Conservation (phyloP, 805 yeast genomes). For the Ogataea allantospora region DNA sequence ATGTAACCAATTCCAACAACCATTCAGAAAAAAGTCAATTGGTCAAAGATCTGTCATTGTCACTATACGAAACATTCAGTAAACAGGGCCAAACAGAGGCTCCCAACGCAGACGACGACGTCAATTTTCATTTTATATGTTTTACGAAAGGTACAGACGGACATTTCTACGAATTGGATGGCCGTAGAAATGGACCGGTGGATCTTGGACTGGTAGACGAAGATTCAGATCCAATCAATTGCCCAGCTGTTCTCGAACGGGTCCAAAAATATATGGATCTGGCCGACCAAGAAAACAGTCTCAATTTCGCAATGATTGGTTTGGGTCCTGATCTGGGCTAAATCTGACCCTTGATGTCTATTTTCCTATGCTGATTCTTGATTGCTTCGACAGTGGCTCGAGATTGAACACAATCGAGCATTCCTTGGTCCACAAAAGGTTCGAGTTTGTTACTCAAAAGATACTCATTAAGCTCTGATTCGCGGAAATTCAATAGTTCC, state of each 20-base stretch:
- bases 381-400: conserved; percentile 23
- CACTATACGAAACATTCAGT: conserved; percentile 44
- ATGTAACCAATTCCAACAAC: conserved; percentile 22
- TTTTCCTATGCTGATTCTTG: conserved; percentile 44
- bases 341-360: conserved; percentile 90
- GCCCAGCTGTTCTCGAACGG: conserved; percentile 47
- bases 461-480: conserved; percentile 42
- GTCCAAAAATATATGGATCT: conserved; percentile 66
- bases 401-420: conserved; percentile 30
- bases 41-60: conserved; percentile 25
- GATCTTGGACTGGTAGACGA: conserved; percentile 46
- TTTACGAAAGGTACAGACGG: conserved; percentile 55
- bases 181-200: conserved; percentile 76
- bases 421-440: conserved; percentile 26
- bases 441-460: conserved; percentile 40
- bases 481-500: conserved; percentile 26
- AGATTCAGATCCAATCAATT: conserved; percentile 51
- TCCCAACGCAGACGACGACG: conserved; percentile 53
- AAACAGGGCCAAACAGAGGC: conserved; percentile 64
- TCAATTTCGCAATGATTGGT: conserved; percentile 77
- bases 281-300: conserved; percentile 56
- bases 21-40: conserved; percentile 28
- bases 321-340: conserved; percentile 55
- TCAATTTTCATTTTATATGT: conserved; percentile 75
- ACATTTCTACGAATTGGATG: conserved; percentile 81